These are phyloP conservation scores for Backusella sp. DNA, from an alignment of 192 early-diverging fungal genomes.

Conservation along the genomic window DNA sequence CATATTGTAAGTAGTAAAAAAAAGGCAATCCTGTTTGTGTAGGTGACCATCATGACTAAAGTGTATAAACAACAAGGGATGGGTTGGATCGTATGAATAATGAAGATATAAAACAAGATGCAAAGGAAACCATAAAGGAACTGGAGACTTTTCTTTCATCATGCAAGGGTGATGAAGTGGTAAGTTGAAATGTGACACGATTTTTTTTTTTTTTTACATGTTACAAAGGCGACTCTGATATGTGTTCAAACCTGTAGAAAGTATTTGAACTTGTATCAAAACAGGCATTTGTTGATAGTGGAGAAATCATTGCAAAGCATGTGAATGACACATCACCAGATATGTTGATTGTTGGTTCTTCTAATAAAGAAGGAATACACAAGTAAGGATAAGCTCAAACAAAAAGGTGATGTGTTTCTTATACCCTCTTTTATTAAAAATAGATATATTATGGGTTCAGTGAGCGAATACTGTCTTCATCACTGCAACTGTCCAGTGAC, in stretches of 20 bases:
- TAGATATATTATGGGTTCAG: conserved; percentile 13
- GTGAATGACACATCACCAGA: neutral
- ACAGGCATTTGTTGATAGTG: neutral
- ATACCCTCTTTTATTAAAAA: neutral
- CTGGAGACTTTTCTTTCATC: neutral
- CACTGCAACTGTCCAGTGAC: conserved; percentile 7
- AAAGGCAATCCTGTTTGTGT: no score
- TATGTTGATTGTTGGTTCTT: neutral
- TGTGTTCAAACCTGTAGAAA: neutral
- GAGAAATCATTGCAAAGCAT: neutral
- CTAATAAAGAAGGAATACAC: conserved; percentile 6
- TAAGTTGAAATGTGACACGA: neutral
- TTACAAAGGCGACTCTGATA: no score
- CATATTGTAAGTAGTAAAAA: neutral
- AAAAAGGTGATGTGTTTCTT: neutral
- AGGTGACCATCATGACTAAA: no score
- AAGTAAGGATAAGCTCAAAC: neutral
- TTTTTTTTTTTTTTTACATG: neutral
- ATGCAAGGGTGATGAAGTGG: neutral
- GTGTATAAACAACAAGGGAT: neutral
- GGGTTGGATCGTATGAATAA: conserved; percentile 11
- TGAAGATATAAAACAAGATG: conserved; percentile 4
- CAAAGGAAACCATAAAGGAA: neutral
- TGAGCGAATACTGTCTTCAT: conserved; percentile 5
- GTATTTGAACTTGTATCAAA: neutral